Conservation (phyloP, 257 asterid species). For the Cordia subcordata region DNA sequence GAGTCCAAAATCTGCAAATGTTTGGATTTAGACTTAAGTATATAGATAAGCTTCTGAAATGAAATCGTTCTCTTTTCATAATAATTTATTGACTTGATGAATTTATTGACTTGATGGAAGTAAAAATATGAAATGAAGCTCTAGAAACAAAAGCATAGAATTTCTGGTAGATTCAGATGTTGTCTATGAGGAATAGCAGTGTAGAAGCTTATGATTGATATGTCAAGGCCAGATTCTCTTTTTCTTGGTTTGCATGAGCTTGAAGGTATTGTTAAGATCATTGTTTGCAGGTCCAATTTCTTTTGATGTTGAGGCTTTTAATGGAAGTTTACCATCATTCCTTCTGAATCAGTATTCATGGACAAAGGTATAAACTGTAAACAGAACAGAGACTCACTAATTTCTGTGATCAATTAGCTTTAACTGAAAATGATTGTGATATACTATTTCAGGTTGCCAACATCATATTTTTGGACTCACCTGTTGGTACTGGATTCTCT, state of each 20-base stretch:
- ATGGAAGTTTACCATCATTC: slow-evolving; percentile 23
- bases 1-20: no score
- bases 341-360: slow-evolving; percentile 29
- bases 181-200: no score
- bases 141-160: no score
- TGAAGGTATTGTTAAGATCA: slow-evolving; percentile 17
- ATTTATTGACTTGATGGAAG: not conserved
- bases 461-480: slow-evolving; percentile 24
- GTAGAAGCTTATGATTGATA: not conserved
- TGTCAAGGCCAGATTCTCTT: no score
- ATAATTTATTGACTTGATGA: not conserved
- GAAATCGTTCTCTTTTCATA: not conserved
- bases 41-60: no score
- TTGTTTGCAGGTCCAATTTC: slow-evolving; percentile 26
- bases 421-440: not conserved
- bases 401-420: not conserved
- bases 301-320: slow-evolving; percentile 11
- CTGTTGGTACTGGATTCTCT: slow-evolving; percentile 26
- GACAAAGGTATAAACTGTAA: slow-evolving; percentile 31
- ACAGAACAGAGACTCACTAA: slow-evolving; percentile 10
- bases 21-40: no score
- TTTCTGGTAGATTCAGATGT: no score
- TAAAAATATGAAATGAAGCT: no score
- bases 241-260: no score
- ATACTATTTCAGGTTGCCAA: slow-evolving; percentile 15